These are phyloP conservation scores for Paramecium octaurelia DNA, from an alignment of 73 alveolate species.

Conservation along the genomic window DNA sequence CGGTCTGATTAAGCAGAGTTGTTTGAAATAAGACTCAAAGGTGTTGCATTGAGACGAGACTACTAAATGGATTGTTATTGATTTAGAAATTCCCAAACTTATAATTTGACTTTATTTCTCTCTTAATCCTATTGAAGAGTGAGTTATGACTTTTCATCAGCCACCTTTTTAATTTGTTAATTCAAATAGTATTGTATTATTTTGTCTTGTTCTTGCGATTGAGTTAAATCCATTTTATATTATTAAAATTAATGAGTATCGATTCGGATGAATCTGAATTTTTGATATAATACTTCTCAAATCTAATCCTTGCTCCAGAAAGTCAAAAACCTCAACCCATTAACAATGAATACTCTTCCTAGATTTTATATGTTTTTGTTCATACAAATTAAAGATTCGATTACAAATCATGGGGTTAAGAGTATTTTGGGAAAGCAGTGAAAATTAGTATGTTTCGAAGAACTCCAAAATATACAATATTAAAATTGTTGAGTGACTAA, in stretches of 20 bases:
- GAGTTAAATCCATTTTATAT: constrained; percentile 20
- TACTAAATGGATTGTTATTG: not conserved
- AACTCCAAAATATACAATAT: not conserved
- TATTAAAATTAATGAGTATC: not conserved
- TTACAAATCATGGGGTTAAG: not conserved
- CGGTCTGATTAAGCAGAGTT: constrained; percentile 6
- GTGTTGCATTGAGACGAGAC: not conserved
- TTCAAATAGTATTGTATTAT: not conserved
- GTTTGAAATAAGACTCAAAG: not conserved
- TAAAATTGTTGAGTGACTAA: not conserved
- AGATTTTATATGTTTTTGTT: not conserved
- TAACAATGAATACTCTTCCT: not conserved
- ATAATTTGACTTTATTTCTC: not conserved
- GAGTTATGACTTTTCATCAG: not conserved
- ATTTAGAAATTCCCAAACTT: constrained; percentile 24
- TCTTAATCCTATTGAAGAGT: not conserved
- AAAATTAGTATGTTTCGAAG: not conserved
- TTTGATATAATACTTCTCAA: constrained; percentile 12
- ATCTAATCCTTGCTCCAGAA: not conserved
- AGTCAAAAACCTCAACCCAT: not conserved
- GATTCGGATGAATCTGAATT: constrained; percentile 40
- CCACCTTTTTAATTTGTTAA: constrained; percentile 19
- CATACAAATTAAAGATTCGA: not conserved
- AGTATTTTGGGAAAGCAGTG: constrained; percentile 5
- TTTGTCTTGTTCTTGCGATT: constrained; percentile 28